Percentiles rank a stretch among this genome's conserved stretches.
Conservation (phyloP, 1,139 yeast genomes). For the Yamadazyma diddensiae region DNA sequence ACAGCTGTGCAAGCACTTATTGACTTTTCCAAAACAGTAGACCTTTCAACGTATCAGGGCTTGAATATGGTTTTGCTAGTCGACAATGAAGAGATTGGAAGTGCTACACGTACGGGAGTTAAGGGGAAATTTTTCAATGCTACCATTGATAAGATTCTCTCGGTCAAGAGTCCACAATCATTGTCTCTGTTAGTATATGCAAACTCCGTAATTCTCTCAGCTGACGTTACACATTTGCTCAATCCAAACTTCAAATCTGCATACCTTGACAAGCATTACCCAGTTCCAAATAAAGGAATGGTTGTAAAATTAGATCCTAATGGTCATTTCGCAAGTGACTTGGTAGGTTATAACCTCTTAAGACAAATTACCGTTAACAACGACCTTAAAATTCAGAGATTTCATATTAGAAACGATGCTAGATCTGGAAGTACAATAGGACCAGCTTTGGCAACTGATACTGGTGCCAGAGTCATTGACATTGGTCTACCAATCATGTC, state of each 20-base stretch:
- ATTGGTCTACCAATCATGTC: conserved; percentile 75
- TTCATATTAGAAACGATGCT: conserved; percentile 69
- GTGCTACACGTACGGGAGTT: conserved; percentile 41
- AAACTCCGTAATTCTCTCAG: conserved; percentile 47
- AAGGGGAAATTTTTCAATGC: conserved; percentile 34
- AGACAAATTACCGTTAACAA: conserved; percentile 61
- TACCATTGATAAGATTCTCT: conserved; percentile 18
- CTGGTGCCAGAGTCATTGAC: conserved; percentile 77
- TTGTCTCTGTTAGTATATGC: conserved; percentile 42
- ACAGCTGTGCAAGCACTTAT: conserved; percentile 54
- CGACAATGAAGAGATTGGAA: conserved; percentile 46
- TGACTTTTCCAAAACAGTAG: conserved; percentile 28
- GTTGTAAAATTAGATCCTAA: conserved; percentile 72
- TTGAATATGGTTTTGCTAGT: conserved; percentile 42
- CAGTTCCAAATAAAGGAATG: conserved; percentile 74
- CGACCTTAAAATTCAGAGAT: conserved; percentile 62
- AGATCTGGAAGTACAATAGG: conserved; percentile 83
- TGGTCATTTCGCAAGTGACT: conserved; percentile 79
- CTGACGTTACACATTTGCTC: conserved; percentile 64
- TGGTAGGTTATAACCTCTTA: conserved; percentile 62
- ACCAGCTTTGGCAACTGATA: conserved; percentile 58
- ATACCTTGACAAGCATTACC: conserved; percentile 72
- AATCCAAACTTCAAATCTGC: conserved; percentile 61
- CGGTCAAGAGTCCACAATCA: conserved; percentile 25
- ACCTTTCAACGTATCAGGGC: conserved; percentile 22